A percentile compares a stretch with the other conserved stretches of the same genome.
phyloP scores from a whole-genome alignment of 2,329 filamentous ascomycete species.

The Colletotrichum filicis region DNA sequence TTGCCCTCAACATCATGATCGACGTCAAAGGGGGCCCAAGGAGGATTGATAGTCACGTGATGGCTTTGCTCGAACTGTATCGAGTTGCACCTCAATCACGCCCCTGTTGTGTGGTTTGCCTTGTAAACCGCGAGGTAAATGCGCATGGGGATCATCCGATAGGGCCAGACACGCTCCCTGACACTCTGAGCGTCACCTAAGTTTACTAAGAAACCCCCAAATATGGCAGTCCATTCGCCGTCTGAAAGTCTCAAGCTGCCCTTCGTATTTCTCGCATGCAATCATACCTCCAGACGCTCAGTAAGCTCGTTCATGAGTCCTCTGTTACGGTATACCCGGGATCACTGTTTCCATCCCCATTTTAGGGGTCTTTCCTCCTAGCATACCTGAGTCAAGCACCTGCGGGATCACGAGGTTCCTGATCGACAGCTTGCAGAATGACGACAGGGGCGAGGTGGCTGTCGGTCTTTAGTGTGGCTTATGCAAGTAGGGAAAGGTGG shows the following conservation, averaged over 20 bases:
- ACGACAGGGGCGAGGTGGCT: background rate
- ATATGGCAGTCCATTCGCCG: background rate
- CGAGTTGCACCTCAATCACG: background rate
- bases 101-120: background rate
- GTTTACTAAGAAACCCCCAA: background rate
- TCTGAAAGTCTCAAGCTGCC: background rate
- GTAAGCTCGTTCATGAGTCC: background rate
- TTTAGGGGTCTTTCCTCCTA: background rate
- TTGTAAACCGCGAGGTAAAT: background rate
- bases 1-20: background rate
- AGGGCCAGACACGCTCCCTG: background rate
- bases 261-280: background rate
- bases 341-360: background rate
- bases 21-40: background rate
- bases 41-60: background rate
- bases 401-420: background rate
- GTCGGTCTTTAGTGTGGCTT: background rate
- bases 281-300: background rate
- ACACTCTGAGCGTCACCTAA: background rate
- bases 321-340: background rate
- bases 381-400: background rate
- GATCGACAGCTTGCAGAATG: background rate
- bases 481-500: background rate
- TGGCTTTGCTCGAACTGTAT: background rate
- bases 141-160: background rate